Conservation (phyloP, 352 stramenopile genomes). For the Globisporangium spinosum region DNA sequence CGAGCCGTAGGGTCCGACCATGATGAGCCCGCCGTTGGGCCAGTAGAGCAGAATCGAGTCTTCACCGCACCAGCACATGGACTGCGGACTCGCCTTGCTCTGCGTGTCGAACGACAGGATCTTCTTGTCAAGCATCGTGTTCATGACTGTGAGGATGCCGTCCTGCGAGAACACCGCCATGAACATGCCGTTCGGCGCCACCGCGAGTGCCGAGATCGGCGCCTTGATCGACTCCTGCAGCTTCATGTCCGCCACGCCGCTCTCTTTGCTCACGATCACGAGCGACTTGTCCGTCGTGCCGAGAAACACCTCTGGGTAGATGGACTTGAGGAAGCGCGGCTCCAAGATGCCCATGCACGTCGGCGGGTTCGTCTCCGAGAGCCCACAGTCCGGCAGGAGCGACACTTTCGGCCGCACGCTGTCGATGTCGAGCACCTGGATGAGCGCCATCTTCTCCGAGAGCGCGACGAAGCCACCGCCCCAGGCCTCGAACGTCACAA, state of each 20-base stretch:
- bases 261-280: slow-evolving; percentile 75
- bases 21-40: slow-evolving; percentile 73
- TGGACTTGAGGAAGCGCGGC: slow-evolving; percentile 86
- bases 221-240: slow-evolving; percentile 79
- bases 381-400: slow-evolving; percentile 62
- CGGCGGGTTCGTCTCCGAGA: slow-evolving; percentile 67
- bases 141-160: slow-evolving; percentile 93
- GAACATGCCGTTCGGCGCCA: slow-evolving; percentile 94
- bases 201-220: slow-evolving; percentile 90
- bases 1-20: slow-evolving; percentile 84
- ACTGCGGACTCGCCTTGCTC: slow-evolving; percentile 66
- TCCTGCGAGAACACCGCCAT: slow-evolving; percentile 94
- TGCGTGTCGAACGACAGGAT: slow-evolving; percentile 87
- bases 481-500: slow-evolving; percentile 77
- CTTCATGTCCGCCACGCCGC: slow-evolving; percentile 70
- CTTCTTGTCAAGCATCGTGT: slow-evolving; percentile 95
- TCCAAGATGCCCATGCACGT: slow-evolving; percentile 92
- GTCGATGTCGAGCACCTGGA: slow-evolving; percentile 79
- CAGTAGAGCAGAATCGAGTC: slow-evolving; percentile 90
- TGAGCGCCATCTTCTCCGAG: slow-evolving; percentile 78
- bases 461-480: slow-evolving; percentile 71
- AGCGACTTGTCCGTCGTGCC: slow-evolving; percentile 90
- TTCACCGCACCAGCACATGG: slow-evolving; percentile 88
- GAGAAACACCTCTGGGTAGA: slow-evolving; percentile 92
- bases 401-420: slow-evolving; percentile 76